Base-by-base conservation (phyloP, 1,139 yeast species). In the Magnusiomyces starmeri region DNA sequence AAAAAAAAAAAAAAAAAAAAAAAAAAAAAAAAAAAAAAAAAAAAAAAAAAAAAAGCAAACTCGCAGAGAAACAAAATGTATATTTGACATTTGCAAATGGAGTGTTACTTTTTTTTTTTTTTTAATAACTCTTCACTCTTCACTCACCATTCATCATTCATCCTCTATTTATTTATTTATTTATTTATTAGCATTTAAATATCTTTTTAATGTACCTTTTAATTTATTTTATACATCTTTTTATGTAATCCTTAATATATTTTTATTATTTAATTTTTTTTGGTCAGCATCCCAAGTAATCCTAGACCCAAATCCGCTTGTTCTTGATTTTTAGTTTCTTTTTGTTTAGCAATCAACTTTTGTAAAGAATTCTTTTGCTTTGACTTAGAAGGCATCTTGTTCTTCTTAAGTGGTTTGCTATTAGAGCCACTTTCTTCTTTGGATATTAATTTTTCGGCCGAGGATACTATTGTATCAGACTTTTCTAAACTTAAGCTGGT, bases 361-460 rank as follows among this genome's bases (percentile, higher is more conserved):
- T 42, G 45, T 12, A 42, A 25, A 3, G 45, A 14, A 42, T 26
- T 42, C 26, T 42, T 42, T 26, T 42, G 27, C 35, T 42, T 42
- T 3, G 45, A 42, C 20, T 42, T 42, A 6, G 4, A 4, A 2
- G 3, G 18, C 9, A 10, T n/a, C 35, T 22, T n/a, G 22, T 4
- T 16, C 26, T 42, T 14, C 24, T 14, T 4, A 10, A 12, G 20
- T 20, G 27, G 9, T 22, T 7, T 24, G 7, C 24, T 21, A 12
- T 2, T 21, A 29, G 21, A 22, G 8, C 3, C 43, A 8, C 29
- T 6, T 42, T n/a, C 10, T 25, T 18, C 8, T 25, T 26, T 42
- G 21, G 43, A 20, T n/a, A n/a, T n/a, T n/a, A n/a, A n/a, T n/a
- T n/a, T n/a, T n/a, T n/a, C n/a, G n/a, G n/a, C n/a, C n/a, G n/a